phyloP scores from a whole-genome alignment of 1,284 basidiomycete species.

The Singerocomus inundabilis region DNA sequence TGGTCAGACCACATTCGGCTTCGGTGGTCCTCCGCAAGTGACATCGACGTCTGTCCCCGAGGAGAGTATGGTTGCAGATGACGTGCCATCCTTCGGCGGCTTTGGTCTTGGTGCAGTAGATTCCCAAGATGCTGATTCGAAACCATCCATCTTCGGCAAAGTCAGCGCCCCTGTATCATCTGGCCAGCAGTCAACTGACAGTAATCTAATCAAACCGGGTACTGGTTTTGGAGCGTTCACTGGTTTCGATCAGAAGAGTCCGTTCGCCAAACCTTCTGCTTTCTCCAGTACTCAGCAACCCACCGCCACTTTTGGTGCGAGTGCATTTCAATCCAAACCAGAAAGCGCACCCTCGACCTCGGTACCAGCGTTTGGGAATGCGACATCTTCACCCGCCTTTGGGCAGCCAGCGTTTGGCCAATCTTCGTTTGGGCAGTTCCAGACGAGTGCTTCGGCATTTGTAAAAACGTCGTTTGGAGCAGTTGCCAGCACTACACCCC shows the following conservation, averaged over 20 bases:
- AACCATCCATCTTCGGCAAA: conserved; percentile 38
- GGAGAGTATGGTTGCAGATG: conserved; percentile 40
- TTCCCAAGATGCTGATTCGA: conserved; percentile 27
- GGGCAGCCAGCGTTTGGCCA: conserved; percentile 37
- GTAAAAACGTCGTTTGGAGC: conserved; percentile 22
- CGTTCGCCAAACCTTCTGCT: conserved; percentile 24
- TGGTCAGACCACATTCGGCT: conserved; percentile 34
- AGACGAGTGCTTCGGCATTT: conserved; percentile 28
- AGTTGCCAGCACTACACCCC: conserved; percentile 19
- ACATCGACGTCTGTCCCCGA: conserved; percentile 25
- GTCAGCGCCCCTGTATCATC: conserved; percentile 9
- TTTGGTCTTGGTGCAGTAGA: conserved; percentile 38
- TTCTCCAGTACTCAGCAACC: conserved; percentile 13
- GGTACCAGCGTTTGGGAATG: conserved; percentile 22
- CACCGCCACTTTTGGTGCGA: conserved; percentile 10
- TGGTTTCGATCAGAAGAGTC: conserved; percentile 27
- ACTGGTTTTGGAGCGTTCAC: conserved; percentile 42
- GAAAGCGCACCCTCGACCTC: conserved; percentile 8
- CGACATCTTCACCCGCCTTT: conserved; percentile 26
- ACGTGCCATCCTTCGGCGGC: conserved; percentile 34
- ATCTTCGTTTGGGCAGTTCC: conserved; percentile 36
- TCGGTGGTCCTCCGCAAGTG: conserved; percentile 14
- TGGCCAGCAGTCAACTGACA: conserved; percentile 11
- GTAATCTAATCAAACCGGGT: conserved; percentile 36
- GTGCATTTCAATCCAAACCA: conserved; percentile 15